These are phyloP conservation scores for Aspergillus sp. DNA, from an alignment of 2,329 filamentous ascomycete genomes.

Conservation along the genomic window DNA sequence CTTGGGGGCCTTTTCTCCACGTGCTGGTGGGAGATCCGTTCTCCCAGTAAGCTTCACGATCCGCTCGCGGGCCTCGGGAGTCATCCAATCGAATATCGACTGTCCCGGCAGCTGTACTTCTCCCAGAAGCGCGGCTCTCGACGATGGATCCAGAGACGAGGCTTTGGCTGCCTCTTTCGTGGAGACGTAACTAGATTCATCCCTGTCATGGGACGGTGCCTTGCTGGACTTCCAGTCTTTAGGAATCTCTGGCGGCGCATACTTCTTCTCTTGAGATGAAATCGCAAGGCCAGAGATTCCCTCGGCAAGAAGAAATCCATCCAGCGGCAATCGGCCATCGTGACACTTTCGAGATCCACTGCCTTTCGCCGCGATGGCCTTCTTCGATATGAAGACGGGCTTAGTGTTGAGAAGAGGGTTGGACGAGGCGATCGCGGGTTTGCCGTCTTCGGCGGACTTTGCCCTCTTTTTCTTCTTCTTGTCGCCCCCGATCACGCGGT, in stretches of 20 bases:
- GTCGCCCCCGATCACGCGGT: constrained; percentile 73
- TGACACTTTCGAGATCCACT: constrained; percentile 66
- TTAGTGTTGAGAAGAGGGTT: constrained; percentile 66
- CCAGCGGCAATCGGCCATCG: constrained; percentile 75
- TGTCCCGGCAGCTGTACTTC: constrained; percentile 82
- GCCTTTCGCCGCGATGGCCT: constrained; percentile 43
- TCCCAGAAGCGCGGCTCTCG: constrained; percentile 75
- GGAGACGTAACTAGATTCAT: constrained; percentile 55
- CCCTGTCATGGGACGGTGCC: constrained; percentile 34
- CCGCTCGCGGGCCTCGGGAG: constrained; percentile 70
- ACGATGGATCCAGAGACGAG: constrained; percentile 70
- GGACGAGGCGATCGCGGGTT: constrained; percentile 46
- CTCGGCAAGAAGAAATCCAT: constrained; percentile 73
- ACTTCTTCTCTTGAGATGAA: constrained; percentile 43
- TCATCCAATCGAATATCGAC: constrained; percentile 92
- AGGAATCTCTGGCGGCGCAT: constrained; percentile 43
- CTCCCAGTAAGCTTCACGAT: constrained; percentile 75
- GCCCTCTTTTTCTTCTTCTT: constrained; percentile 71
- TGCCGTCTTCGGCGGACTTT: constrained; percentile 35
- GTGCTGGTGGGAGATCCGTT: constrained; percentile 70
- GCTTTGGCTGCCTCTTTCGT: constrained; percentile 74
- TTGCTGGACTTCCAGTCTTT: constrained; percentile 69
- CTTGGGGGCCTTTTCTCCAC: constrained; percentile 67
- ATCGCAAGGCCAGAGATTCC: constrained; percentile 49
- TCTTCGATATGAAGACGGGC: constrained; percentile 74